Evolutionary conservation across 2,329 filamentous ascomycete species (phyloP).

Genomic region (Pseudogymnoascus sp.): DNA sequence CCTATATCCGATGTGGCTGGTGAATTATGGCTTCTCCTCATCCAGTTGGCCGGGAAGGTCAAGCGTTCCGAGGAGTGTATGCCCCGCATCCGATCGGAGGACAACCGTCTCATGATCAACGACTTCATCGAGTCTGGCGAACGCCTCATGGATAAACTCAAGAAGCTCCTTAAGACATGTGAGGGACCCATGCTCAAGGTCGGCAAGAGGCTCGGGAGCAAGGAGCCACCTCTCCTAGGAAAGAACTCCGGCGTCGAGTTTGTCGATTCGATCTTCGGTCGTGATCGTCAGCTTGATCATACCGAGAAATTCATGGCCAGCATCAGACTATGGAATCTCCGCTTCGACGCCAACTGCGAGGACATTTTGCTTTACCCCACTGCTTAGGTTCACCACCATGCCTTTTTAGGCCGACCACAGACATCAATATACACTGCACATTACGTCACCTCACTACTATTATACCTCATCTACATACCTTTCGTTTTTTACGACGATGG

Average conservation of each 20-base stretch:
- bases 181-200: constrained; percentile 93
- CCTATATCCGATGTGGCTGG: constrained; percentile 87
- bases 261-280: constrained; percentile 89
- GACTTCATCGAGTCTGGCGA: constrained; percentile 88
- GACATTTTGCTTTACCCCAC: constrained; percentile 55
- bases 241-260: constrained; percentile 92
- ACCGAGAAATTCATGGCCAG: constrained; percentile 90
- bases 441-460: background rate
- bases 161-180: constrained; percentile 78
- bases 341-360: constrained; percentile 93
- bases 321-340: constrained; percentile 80
- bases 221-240: constrained; percentile 56
- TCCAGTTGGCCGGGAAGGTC: constrained; percentile 87
- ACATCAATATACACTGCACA: constrained; percentile 1
- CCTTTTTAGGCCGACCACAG: background rate
- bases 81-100: constrained; percentile 59
- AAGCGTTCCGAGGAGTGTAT: constrained; percentile 79
- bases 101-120: constrained; percentile 72
- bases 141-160: constrained; percentile 75
- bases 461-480: background rate
- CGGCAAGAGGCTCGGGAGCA: constrained; percentile 57
- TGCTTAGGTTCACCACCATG: background rate
- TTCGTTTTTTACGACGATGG: constrained; percentile 2
- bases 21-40: constrained; percentile 89
- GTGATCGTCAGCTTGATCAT: constrained; percentile 77